Evolutionary conservation across 2,329 filamentous ascomycete genomes (phyloP), one percentile per base, ranked within the genome.

Genomic region (Nothopassalora personata): DNA sequence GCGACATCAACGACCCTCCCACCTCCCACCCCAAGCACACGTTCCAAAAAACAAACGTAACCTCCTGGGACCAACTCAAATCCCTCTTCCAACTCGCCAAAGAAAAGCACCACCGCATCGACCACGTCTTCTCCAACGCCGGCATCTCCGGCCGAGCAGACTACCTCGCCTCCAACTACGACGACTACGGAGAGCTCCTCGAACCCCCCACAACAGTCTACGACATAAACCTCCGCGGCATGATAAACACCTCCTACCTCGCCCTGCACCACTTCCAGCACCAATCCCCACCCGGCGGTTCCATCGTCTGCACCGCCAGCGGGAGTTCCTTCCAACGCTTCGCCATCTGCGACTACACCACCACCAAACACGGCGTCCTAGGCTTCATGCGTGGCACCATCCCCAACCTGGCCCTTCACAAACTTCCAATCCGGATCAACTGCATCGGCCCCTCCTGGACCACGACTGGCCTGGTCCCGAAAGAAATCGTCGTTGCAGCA

Each of bases 381-480:
- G 83, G 83, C 2, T 77, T 83, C 56, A 75, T 81, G 23, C 77
- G 82, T 30, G 77, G 79, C 3, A 70, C 83, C 9, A 68, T 75
- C 1, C 69, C 71, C 2, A 68, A 77, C 3, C 63, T 11, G 64
- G 73, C 10, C 60, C 67, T 18, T 15, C 55, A 47, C 19, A 57
- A 47, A 4, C 60, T 80, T 1, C 78, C 80, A 1, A 78, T 86
- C 47, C 79, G 83, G 13, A 67, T 86, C 53, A 86, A 86, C 71
- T 77, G 75, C 5, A 71, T 86, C 19, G 77, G 80, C 1, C 82
- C 83, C 1, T 79, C 75, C 31, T 85, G 82, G 82, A 84, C 83
- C 0, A 71, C 74, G 3, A 81, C 80, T 15, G 76, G 72, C 11
- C 74, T 84, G 0, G 68, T 83, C 1, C 76, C 80, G 0, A 63